A percentile compares a stretch with the other conserved stretches of the same genome.
phyloP scores from a whole-genome alignment of 2,329 filamentous ascomycete species.

The Ophiocordyceps sinensis region DNA sequence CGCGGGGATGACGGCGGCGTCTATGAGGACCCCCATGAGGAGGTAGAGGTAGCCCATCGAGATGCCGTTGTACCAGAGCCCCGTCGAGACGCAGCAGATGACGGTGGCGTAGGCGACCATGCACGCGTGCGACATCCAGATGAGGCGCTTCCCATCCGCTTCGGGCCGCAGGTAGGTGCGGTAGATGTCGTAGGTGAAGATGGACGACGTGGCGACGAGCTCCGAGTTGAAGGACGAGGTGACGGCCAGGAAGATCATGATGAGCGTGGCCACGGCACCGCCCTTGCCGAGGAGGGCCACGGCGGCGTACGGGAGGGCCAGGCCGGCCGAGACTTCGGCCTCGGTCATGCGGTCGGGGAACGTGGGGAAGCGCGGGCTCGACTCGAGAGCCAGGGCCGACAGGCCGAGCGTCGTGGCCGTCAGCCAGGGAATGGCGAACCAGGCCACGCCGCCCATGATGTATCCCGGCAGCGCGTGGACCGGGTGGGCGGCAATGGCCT shows the following conservation, averaged over 20 bases:
- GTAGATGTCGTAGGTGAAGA: slow-evolving; percentile 78
- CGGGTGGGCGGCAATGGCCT: slow-evolving; percentile 77
- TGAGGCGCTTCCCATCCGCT: slow-evolving; percentile 61
- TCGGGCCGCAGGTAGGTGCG: slow-evolving; percentile 71
- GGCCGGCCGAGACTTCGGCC: slow-evolving; percentile 64
- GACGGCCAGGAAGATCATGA: slow-evolving; percentile 84
- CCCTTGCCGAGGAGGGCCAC: slow-evolving; percentile 71
- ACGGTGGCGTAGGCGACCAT: slow-evolving; percentile 58
- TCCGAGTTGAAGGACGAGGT: slow-evolving; percentile 73
- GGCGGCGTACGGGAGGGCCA: slow-evolving; percentile 75
- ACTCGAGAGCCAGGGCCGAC: slow-evolving; percentile 65
- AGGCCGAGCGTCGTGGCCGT: slow-evolving; percentile 82
- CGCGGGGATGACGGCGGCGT: slow-evolving; percentile 68
- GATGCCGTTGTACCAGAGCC: slow-evolving; percentile 59
- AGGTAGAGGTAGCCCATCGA: slow-evolving; percentile 82
- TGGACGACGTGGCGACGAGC: slow-evolving; percentile 75
- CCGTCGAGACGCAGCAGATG: slow-evolving; percentile 67
- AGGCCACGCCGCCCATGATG: slow-evolving; percentile 70
- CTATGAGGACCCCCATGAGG: slow-evolving; percentile 86
- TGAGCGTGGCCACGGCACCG: slow-evolving; percentile 61
- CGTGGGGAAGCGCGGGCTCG: slow-evolving; percentile 55
- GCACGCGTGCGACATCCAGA: slow-evolving; percentile 62
- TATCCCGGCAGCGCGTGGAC: slow-evolving; percentile 81
- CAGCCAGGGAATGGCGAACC: slow-evolving; percentile 90
- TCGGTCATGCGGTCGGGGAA: slow-evolving; percentile 58